A percentile compares a stretch with the other conserved stretches of the same genome.
phyloP scores from a whole-genome alignment of 768 basidiomycete genomes.

The Cystofilobasidium bisporidii region DNA sequence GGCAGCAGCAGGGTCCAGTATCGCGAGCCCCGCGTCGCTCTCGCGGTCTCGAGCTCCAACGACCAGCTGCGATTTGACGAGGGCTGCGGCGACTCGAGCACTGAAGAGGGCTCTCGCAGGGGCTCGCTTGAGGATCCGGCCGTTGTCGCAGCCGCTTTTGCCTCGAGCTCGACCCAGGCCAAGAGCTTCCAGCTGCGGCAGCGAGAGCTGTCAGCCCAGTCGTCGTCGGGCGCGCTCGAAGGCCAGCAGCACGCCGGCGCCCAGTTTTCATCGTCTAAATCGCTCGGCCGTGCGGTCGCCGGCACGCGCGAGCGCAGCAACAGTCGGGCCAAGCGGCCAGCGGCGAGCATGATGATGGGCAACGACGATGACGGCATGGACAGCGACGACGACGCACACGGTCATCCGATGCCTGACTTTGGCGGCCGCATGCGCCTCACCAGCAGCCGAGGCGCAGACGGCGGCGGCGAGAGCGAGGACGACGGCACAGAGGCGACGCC shows the following conservation, averaged over 20 bases:
- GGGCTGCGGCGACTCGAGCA: conserved; percentile 2
- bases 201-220: neutral
- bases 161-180: neutral
- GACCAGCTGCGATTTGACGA: conserved; percentile 9
- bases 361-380: conserved; percentile 3
- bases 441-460: neutral
- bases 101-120: conserved; percentile 9
- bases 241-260: neutral
- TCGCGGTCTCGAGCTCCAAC: neutral
- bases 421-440: conserved; percentile 1
- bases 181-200: neutral
- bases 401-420: conserved; percentile 5
- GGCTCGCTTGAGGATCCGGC: conserved; percentile 8
- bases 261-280: conserved; percentile 15
- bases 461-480: neutral
- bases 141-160: neutral
- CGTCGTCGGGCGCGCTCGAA: conserved; percentile 6
- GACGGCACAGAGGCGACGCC: neutral
- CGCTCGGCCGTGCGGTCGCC: conserved; percentile 12
- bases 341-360: conserved; percentile 3
- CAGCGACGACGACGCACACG: neutral
- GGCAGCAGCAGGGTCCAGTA: neutral
- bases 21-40: neutral
- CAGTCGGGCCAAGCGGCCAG: no score
- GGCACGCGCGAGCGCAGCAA: neutral